Evolutionary conservation across 371 early-diverging fungal genomes (phyloP).

Genomic region (Syncephalastrum racemosum): DNA sequence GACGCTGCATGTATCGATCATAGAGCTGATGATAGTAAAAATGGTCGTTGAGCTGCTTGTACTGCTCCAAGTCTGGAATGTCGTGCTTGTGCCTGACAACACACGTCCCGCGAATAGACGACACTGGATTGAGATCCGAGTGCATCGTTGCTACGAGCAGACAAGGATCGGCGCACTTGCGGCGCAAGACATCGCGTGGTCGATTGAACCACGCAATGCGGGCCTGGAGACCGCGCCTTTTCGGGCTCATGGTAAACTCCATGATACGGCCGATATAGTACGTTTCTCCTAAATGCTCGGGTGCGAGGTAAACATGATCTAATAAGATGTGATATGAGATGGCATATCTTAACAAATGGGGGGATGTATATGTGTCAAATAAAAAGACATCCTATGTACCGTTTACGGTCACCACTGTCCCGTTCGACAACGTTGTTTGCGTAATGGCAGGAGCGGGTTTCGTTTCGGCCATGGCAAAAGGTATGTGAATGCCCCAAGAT

Average conservation of each 20-base stretch:
- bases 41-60: conserved; percentile 59
- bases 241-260: conserved; percentile 65
- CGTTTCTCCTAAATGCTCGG: conserved; percentile 75
- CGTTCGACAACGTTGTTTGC: conserved; percentile 19
- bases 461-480: conserved; percentile 10
- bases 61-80: conserved; percentile 62
- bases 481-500: too few relatives aligned
- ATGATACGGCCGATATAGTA: conserved; percentile 83
- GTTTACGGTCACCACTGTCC: conserved; percentile 17
- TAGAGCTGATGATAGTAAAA: conserved; percentile 86
- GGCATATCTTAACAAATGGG: conserved; percentile 1
- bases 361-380: conserved; percentile 5
- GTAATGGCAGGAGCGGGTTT: conserved; percentile 12
- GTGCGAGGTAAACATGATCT: conserved; percentile 81
- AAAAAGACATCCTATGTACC: conserved; percentile 7
- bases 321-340: conserved; percentile 1
- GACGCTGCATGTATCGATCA: conserved; percentile 84
- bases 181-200: conserved; percentile 74
- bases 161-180: conserved; percentile 70
- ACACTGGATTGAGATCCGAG: conserved; percentile 81
- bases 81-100: conserved; percentile 68
- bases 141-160: conserved; percentile 87
- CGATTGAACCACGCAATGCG: conserved; percentile 85
- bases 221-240: conserved; percentile 53
- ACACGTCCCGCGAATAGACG: conserved; percentile 82